Evolutionary conservation across 2,329 filamentous ascomycete genomes (phyloP).

Genomic region (Trichoderma endophyticum): DNA sequence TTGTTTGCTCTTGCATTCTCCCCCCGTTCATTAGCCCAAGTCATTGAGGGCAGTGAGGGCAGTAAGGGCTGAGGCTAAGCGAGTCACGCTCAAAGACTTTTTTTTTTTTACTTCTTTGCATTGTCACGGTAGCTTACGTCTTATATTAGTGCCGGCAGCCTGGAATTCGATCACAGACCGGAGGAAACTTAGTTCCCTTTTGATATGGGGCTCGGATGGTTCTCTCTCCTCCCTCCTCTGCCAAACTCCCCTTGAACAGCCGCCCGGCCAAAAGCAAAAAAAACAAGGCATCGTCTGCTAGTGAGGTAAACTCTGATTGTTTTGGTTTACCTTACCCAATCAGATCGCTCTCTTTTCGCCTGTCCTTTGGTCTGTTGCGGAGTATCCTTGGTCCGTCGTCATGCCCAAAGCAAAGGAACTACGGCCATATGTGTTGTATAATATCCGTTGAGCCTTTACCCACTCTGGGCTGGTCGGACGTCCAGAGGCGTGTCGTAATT

Average conservation of each 20-base stretch:
- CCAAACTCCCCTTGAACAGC: not conserved
- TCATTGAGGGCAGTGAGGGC: not conserved
- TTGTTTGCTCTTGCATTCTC: not conserved
- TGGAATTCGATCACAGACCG: not conserved
- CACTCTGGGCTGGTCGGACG: not conserved
- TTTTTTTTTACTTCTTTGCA: not conserved
- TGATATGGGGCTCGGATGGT: not conserved
- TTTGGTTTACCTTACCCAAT: not conserved
- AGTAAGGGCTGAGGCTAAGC: conserved; percentile 10
- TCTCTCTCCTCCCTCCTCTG: not conserved
- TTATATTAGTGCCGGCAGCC: conserved; percentile 1
- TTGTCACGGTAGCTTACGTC: conserved; percentile 1
- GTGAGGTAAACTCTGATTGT: not conserved
- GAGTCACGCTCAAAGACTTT: not conserved
- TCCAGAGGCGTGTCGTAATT: conserved; percentile 16
- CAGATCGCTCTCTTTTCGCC: not conserved
- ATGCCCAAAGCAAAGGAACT: conserved; percentile 11
- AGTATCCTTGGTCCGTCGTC: conserved; percentile 7
- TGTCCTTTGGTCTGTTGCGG: conserved; percentile 4
- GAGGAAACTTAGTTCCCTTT: not conserved
- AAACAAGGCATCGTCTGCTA: not conserved
- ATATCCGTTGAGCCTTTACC: conserved; percentile 5
- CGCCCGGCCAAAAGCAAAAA: not conserved
- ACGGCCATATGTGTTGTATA: conserved; percentile 2
- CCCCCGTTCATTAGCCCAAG: conserved; percentile 1